phyloP scores from a whole-genome alignment of 768 basidiomycete species.

The Boletus subcaerulescens region DNA sequence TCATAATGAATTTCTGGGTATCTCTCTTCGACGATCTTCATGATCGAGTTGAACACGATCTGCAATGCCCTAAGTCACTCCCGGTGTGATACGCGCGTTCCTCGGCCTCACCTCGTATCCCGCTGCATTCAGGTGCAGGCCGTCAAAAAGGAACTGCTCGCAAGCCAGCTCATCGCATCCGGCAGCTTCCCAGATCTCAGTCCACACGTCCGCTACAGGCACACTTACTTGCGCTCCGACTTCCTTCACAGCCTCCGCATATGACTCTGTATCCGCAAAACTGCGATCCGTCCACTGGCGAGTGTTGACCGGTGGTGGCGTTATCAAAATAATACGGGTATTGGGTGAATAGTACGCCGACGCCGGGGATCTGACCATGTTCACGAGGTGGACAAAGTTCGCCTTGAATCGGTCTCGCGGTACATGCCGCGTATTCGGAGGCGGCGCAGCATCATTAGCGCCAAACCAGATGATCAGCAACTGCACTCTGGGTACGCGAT shows the following conservation, averaged over 20 bases:
- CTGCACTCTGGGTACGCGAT: slow-evolving; percentile 55
- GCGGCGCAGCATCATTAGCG: slow-evolving; percentile 79
- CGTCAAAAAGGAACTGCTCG: slow-evolving; percentile 60
- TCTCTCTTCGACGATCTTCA: slow-evolving; percentile 50
- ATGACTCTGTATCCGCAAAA: slow-evolving; percentile 59
- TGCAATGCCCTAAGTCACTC: slow-evolving; percentile 26
- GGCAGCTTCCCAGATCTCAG: slow-evolving; percentile 67
- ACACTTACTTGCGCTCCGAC: slow-evolving; percentile 56
- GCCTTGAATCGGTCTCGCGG: slow-evolving; percentile 59
- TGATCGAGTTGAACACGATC: slow-evolving; percentile 65
- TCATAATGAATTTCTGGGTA: slow-evolving; percentile 72
- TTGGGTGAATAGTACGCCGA: slow-evolving; percentile 66
- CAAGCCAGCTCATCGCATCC: slow-evolving; percentile 56
- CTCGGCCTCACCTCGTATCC: slow-evolving; percentile 64
- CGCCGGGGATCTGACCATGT: slow-evolving; percentile 55
- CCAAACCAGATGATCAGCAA: slow-evolving; percentile 90
- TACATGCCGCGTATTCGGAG: slow-evolving; percentile 69
- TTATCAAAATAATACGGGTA: slow-evolving; percentile 77
- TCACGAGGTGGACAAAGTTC: slow-evolving; percentile 64
- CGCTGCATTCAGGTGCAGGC: slow-evolving; percentile 72
- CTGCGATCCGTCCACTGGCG: slow-evolving; percentile 52
- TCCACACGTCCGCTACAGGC: slow-evolving; percentile 74
- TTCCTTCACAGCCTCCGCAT: slow-evolving; percentile 67
- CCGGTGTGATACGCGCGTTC: background rate
- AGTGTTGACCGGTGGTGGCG: slow-evolving; percentile 80